phyloP scores from a whole-genome alignment of 441 rosid genomes.

The Populus hybrid region DNA sequence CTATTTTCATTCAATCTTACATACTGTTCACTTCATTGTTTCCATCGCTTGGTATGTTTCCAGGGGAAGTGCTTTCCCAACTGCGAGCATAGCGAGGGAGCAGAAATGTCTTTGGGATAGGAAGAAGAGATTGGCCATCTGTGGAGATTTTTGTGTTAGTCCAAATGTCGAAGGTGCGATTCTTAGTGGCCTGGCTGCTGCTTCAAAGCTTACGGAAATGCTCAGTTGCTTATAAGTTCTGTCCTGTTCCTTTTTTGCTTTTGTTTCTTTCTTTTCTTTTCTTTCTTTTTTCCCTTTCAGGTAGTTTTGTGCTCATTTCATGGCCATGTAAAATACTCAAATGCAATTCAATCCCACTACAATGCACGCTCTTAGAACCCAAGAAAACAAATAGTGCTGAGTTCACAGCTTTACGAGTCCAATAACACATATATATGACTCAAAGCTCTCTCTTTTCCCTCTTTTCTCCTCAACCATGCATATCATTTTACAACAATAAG shows the following conservation, averaged over 20 bases:
- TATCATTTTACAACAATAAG: too few species aligned
- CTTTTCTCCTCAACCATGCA: too few species aligned
- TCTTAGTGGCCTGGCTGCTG: constrained; percentile 68
- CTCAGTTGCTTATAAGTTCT: constrained; percentile 32
- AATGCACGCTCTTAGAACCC: too few species aligned
- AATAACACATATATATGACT: too few species aligned
- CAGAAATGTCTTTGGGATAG: constrained; percentile 66
- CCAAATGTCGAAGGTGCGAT: constrained; percentile 75
- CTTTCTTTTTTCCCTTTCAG: not conserved
- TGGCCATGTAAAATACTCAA: not conserved
- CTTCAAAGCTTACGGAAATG: constrained; percentile 50
- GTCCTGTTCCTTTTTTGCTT: not conserved
- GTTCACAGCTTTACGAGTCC: too few species aligned
- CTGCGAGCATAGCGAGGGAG: constrained; percentile 48
- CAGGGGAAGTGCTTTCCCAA: constrained; percentile 87
- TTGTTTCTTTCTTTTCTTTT: not conserved
- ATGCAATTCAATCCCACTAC: too few species aligned
- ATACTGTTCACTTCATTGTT: not conserved
- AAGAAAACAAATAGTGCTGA: too few species aligned
- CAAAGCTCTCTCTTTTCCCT: too few species aligned
- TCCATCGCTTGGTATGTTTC: not conserved
- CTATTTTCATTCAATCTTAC: not conserved
- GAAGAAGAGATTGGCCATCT: constrained; percentile 47
- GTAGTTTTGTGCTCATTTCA: not conserved
- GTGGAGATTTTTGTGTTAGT: constrained; percentile 78